phyloP scores from a whole-genome alignment of 2,329 filamentous ascomycete genomes.

The Cordyceps javanica region DNA sequence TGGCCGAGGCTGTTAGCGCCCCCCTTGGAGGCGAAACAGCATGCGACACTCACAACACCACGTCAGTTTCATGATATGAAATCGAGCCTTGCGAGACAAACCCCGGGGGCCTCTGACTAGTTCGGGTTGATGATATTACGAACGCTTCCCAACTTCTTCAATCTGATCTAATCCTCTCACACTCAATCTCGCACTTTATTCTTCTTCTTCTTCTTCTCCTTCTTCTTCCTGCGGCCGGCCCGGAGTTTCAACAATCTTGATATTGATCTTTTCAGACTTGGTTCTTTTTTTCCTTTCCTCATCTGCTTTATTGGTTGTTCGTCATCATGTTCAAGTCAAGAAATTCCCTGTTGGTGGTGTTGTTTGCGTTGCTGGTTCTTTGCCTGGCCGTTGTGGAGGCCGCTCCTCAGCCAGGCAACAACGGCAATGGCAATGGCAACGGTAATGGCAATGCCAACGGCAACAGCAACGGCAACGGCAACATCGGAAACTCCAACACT shows the following conservation, averaged over 20 bases:
- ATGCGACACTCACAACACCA: background rate
- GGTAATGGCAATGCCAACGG: background rate
- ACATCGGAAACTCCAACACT: no score
- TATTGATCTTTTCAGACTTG: background rate
- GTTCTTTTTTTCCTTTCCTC: background rate
- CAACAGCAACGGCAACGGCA: background rate
- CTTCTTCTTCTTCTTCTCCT: background rate
- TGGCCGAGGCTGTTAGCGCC: background rate
- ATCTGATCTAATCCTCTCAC: background rate
- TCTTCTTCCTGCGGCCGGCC: conserved; percentile 2
- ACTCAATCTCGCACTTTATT: background rate
- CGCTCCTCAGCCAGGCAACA: background rate
- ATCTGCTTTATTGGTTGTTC: background rate
- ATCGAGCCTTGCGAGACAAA: background rate
- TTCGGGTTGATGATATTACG: background rate
- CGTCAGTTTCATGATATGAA: background rate
- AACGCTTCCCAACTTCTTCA: background rate
- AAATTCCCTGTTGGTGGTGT: background rate
- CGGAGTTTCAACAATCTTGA: background rate
- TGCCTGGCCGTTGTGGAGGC: conserved; percentile 2
- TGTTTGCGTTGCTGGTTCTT: background rate
- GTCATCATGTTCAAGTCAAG: background rate
- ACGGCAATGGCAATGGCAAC: background rate
- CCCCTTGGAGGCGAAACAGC: background rate
- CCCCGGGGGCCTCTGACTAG: no score